phyloP scores from a whole-genome alignment of 2,329 filamentous ascomycete genomes.

The Exserohilum rostratum region DNA sequence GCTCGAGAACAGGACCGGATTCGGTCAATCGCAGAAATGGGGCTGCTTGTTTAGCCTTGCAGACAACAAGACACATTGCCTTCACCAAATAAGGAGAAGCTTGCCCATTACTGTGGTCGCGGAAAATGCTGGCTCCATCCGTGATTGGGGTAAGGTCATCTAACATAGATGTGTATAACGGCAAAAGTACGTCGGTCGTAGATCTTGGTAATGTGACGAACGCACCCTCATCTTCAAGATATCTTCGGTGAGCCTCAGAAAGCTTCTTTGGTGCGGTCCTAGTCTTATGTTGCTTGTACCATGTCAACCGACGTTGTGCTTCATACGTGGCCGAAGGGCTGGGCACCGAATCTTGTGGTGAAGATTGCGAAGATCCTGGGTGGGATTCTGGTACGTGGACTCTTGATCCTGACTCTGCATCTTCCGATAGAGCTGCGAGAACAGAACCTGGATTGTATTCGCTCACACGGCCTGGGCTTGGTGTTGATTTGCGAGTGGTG shows the following conservation, averaged over 20 bases:
- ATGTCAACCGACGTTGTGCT: background rate
- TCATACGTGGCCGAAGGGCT: background rate
- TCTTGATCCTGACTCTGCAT: background rate
- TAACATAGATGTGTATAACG: background rate
- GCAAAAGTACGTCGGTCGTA: slow-evolving; percentile 2
- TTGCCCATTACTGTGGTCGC: background rate
- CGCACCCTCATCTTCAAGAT: slow-evolving; percentile 8
- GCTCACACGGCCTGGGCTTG: slow-evolving; percentile 8
- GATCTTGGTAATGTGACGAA: background rate
- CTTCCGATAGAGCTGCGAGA: slow-evolving; percentile 7
- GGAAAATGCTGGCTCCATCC: background rate
- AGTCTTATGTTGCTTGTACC: slow-evolving; percentile 8
- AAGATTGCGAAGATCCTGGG: background rate
- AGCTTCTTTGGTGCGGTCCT: background rate
- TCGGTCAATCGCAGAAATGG: background rate
- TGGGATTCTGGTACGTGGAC: background rate
- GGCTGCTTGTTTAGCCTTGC: slow-evolving; percentile 1
- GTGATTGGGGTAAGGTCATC: slow-evolving; percentile 6
- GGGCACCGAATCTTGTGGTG: background rate
- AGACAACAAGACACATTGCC: slow-evolving; percentile 8
- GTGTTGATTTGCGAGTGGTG: background rate
- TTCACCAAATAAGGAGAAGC: slow-evolving; percentile 1
- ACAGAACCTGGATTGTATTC: slow-evolving; percentile 9
- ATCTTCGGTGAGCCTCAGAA: slow-evolving; percentile 1
- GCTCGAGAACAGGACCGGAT: background rate